A percentile compares a stretch with the other conserved stretches of the same genome.
Evolutionary conservation across 345 rosid genomes (phyloP).

Genomic region (Trapa bicornis): DNA sequence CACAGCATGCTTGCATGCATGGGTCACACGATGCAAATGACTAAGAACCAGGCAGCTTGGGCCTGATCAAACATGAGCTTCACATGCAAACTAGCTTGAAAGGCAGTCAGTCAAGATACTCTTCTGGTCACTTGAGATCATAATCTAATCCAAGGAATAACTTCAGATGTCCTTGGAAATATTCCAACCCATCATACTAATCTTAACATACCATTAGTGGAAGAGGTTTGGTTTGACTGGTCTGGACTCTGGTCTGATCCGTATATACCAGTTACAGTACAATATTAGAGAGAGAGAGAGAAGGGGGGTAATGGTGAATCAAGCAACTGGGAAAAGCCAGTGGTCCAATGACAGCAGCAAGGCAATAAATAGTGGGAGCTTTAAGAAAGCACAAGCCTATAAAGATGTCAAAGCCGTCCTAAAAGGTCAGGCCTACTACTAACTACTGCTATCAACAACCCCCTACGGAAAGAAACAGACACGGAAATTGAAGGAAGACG

Average conservation of each 20-base stretch:
- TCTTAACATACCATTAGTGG: background rate
- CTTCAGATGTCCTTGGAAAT: no score
- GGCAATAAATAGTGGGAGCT: background rate
- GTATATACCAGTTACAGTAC: background rate
- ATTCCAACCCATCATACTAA: background rate
- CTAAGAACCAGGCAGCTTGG: no score
- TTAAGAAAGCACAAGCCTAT: background rate
- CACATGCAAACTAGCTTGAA: no score
- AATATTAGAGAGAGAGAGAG: background rate
- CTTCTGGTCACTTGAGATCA: no score
- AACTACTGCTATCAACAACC: background rate
- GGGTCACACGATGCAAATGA: no score
- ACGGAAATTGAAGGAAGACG: background rate
- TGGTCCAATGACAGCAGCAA: slow-evolving; percentile 1
- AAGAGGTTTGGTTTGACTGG: no score
- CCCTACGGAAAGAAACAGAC: background rate
- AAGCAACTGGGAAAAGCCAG: background rate
- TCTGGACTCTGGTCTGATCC: no score
- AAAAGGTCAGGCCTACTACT: slow-evolving; percentile 5
- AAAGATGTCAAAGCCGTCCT: slow-evolving; percentile 8
- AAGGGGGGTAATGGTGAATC: background rate
- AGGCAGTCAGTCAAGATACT: no score
- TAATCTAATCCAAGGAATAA: no score
- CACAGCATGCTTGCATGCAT: background rate
- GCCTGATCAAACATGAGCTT: no score